Percentiles rank a stretch among this genome's conserved stretches.
These are phyloP conservation scores for Amylostereum chailletii DNA, from an alignment of 1,284 basidiomycete genomes.

Conservation along the genomic window DNA sequence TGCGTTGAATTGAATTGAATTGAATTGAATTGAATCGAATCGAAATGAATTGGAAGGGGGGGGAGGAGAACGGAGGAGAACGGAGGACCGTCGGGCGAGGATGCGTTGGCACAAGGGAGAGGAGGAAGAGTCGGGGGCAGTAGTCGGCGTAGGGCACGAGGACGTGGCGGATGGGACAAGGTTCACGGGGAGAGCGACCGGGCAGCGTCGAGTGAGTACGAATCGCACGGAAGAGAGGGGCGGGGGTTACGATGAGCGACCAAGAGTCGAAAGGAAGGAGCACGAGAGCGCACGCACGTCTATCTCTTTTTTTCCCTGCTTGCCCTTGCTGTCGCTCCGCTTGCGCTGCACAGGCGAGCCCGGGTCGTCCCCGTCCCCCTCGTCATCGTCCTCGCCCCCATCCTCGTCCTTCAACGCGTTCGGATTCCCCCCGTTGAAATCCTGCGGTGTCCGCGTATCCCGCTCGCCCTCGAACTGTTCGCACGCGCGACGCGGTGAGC, in stretches of 20 bases:
- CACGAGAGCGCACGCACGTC: neutral
- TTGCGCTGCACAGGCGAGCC: slow-evolving; percentile 13
- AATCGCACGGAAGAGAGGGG: neutral
- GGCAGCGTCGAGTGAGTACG: too few relatives aligned
- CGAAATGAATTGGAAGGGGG: neutral
- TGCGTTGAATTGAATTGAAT: too few relatives aligned
- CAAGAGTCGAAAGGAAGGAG: neutral
- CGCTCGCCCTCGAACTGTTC: slow-evolving; percentile 41
- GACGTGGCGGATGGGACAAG: too few relatives aligned
- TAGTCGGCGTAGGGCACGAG: too few relatives aligned
- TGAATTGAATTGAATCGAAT: too few relatives aligned
- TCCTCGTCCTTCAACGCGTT: slow-evolving; percentile 29
- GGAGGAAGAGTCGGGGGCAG: too few relatives aligned
- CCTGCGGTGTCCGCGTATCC: slow-evolving; percentile 34
- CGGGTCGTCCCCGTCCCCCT: slow-evolving; percentile 20
- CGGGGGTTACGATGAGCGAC: neutral
- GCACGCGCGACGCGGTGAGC: slow-evolving; percentile 1
- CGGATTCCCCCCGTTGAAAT: slow-evolving; percentile 27
- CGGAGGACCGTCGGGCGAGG: slow-evolving; percentile 2
- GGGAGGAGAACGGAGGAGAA: neutral
- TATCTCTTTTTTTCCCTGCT: slow-evolving; percentile 6
- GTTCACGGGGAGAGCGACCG: too few relatives aligned
- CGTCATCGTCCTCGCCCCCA: slow-evolving; percentile 36
- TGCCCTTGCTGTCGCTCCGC: slow-evolving; percentile 16
- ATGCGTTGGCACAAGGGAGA: neutral